Conservation (phyloP, 202 grass and related monocot genomes). For the Digitaria exilis region DNA sequence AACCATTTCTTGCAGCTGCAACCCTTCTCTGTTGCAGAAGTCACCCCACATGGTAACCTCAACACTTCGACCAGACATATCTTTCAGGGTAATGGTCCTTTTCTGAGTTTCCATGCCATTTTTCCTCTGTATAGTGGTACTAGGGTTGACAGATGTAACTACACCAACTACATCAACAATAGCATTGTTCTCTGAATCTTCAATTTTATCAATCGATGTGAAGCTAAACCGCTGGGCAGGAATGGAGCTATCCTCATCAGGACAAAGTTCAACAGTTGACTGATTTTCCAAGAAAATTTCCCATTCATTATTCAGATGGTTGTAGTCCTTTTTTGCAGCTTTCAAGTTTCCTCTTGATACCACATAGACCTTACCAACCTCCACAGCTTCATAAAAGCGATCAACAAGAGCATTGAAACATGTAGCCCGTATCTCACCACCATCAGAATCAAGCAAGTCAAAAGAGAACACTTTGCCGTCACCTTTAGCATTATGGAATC, state of each 20-base stretch:
- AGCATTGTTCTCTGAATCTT: slow-evolving; percentile 67
- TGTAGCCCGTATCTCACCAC: slow-evolving; percentile 82
- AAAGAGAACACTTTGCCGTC: slow-evolving; percentile 98
- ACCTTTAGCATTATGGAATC: slow-evolving; percentile 94
- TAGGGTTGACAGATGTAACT: slow-evolving; percentile 80
- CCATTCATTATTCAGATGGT: slow-evolving; percentile 95
- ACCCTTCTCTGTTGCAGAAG: slow-evolving; percentile 94
- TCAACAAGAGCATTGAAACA: slow-evolving; percentile 84
- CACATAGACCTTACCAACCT: slow-evolving; percentile 93
- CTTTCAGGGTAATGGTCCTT: slow-evolving; percentile 79
- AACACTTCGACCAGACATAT: slow-evolving; percentile 84
- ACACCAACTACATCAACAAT: slow-evolving; percentile 86
- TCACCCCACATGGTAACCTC: slow-evolving; percentile 98
- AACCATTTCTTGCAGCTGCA: slow-evolving; percentile 66
- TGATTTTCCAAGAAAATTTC: slow-evolving; percentile 81
- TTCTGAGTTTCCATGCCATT: slow-evolving; percentile 94
- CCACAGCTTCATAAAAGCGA: slow-evolving; percentile 80
- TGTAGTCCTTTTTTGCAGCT: slow-evolving; percentile 77
- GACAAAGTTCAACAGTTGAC: slow-evolving; percentile 80
- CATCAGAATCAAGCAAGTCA: slow-evolving; percentile 92
- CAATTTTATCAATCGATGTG: slow-evolving; percentile 75
- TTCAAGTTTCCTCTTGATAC: slow-evolving; percentile 89
- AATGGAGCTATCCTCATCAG: slow-evolving; percentile 79
- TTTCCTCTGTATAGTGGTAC: slow-evolving; percentile 79
- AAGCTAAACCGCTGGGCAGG: slow-evolving; percentile 86